Conservation (phyloP, 2,329 filamentous ascomycete genomes). For the Arthrinium phaeospermum region DNA sequence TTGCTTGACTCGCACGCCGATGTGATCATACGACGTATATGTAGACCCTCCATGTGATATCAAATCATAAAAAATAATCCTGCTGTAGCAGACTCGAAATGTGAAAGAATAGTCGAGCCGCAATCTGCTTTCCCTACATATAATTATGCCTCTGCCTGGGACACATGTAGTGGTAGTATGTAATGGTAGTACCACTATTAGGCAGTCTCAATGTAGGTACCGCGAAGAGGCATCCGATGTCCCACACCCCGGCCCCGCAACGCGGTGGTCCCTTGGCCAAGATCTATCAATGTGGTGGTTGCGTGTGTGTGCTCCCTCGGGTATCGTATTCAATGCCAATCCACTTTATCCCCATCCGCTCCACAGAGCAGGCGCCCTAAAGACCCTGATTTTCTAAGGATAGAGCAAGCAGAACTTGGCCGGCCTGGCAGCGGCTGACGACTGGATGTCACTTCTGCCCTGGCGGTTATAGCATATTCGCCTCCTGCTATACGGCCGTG, state of each 20-base stretch:
- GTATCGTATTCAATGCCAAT: conserved; percentile 1
- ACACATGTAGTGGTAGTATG: neutral
- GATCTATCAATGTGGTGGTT: neutral
- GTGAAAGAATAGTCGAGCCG: conserved; percentile 6
- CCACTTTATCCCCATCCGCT: conserved; percentile 1
- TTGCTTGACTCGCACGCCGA: neutral
- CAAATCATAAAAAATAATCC: neutral
- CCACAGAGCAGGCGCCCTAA: conserved; percentile 3
- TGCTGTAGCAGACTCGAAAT: neutral
- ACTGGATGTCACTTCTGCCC: neutral
- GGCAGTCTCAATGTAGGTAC: neutral
- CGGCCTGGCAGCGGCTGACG: neutral
- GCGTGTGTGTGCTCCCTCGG: neutral
- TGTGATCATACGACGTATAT: neutral
- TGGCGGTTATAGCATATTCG: conserved; percentile 5
- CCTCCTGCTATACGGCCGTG: neutral
- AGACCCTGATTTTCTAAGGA: neutral
- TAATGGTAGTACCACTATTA: no score
- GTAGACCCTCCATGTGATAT: neutral
- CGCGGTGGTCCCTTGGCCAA: conserved; percentile 1
- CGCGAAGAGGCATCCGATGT: conserved; percentile 5
- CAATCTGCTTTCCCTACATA: neutral
- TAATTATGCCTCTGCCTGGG: neutral
- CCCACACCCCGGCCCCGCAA: neutral
- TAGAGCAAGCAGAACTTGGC: conserved; percentile 2